Conservation (phyloP, 2,329 filamentous ascomycete genomes). For the Hymenoscyphus repandus region DNA sequence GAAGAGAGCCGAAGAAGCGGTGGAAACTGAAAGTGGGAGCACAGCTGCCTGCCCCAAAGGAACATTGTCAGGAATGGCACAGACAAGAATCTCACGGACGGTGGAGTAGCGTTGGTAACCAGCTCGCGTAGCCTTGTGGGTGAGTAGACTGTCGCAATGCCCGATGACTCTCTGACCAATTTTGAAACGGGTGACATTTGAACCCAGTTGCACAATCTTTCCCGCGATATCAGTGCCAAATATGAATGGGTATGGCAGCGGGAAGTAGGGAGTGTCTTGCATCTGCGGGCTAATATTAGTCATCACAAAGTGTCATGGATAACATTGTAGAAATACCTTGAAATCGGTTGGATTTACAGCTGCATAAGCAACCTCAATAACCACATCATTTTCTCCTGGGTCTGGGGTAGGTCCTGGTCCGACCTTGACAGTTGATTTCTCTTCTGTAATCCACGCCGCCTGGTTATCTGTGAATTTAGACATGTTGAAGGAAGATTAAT, state of each 20-base stretch:
- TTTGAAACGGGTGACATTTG: constrained; percentile 40
- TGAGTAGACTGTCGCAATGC: constrained; percentile 23
- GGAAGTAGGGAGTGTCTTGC: constrained; percentile 13
- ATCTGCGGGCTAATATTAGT: constrained; percentile 18
- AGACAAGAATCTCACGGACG: constrained; percentile 21
- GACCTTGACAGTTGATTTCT: constrained; percentile 31
- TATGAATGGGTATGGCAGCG: constrained; percentile 19
- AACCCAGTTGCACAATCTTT: constrained; percentile 35
- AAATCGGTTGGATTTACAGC: constrained; percentile 37
- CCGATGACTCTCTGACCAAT: constrained; percentile 27
- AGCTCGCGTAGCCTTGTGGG: constrained; percentile 20
- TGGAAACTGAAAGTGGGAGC: constrained; percentile 20
- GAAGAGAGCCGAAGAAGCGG: constrained; percentile 32
- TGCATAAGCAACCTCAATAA: constrained; percentile 33
- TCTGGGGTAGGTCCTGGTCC: constrained; percentile 31
- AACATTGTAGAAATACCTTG: no score
- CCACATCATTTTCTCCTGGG: constrained; percentile 28
- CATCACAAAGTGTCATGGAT: no score
- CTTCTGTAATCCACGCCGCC: constrained; percentile 24
- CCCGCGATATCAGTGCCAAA: constrained; percentile 27
- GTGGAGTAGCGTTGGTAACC: constrained; percentile 32
- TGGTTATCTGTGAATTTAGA: constrained; percentile 7
- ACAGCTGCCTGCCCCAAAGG: constrained; percentile 32
- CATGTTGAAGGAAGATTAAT: no score
- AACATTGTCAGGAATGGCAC: constrained; percentile 29